phyloP scores from a whole-genome alignment of 352 stramenopile species.

The Discostella stelligera region DNA sequence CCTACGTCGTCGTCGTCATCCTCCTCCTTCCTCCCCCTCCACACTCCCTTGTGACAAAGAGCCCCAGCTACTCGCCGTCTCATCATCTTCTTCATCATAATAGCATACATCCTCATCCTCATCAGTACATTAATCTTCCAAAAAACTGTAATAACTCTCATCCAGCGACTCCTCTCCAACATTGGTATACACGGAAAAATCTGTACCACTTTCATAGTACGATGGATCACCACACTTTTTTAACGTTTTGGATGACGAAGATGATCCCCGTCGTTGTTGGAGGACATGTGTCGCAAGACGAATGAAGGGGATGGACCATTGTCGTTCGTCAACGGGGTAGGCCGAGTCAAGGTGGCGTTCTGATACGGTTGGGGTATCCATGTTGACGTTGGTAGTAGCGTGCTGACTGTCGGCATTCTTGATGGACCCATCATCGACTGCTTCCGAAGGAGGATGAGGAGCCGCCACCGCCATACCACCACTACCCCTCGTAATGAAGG shows the following conservation, averaged over 20 bases:
- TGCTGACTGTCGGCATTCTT: background rate
- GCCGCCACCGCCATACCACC: background rate
- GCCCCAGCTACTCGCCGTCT: background rate
- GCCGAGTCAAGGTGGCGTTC: background rate
- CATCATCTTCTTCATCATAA: constrained; percentile 13
- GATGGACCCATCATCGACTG: background rate
- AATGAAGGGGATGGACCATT: constrained; percentile 63
- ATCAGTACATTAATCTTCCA: constrained; percentile 34
- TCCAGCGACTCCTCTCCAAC: constrained; percentile 12
- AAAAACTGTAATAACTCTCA: constrained; percentile 20
- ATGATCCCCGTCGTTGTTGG: background rate
- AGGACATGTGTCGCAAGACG: constrained; percentile 48
- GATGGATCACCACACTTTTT: background rate
- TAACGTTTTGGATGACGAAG: background rate
- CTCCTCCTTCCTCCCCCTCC: background rate
- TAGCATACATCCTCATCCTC: constrained; percentile 22
- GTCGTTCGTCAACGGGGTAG: constrained; percentile 49
- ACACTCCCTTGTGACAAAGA: background rate
- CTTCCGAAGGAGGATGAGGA: background rate
- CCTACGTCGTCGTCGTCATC: background rate
- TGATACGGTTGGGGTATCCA: background rate
- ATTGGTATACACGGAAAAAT: constrained; percentile 30
- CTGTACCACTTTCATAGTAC: background rate
- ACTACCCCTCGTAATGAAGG: background rate
- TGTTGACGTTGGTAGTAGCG: background rate